Evolutionary conservation across 768 basidiomycete species (phyloP).

Genomic region (Mycena capillaripes): DNA sequence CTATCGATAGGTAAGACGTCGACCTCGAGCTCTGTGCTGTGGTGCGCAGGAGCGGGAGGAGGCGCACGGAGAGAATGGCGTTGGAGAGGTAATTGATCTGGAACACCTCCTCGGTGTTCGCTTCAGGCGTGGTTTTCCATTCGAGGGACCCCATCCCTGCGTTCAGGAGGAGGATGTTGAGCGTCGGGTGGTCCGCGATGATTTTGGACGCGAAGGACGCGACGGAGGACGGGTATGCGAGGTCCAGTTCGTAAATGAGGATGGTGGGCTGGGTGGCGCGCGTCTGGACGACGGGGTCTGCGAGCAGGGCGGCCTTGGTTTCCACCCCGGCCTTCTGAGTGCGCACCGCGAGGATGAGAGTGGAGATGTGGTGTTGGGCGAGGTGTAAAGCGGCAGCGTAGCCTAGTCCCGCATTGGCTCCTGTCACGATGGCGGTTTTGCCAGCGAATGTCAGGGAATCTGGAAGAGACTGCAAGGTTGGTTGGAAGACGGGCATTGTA

Average conservation of each 20-base stretch:
- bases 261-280: slow-evolving; percentile 28
- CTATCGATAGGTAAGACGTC: slow-evolving; percentile 30
- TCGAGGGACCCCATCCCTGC: slow-evolving; percentile 33
- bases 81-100: slow-evolving; percentile 40
- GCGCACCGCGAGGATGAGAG: slow-evolving; percentile 38
- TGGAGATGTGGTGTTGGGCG: slow-evolving; percentile 32
- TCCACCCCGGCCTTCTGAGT: slow-evolving; percentile 25
- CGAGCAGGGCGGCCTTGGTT: slow-evolving; percentile 30
- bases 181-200: slow-evolving; percentile 20
- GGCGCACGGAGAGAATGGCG: slow-evolving; percentile 35
- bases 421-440: slow-evolving; percentile 50
- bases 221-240: slow-evolving; percentile 37
- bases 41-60: slow-evolving; percentile 38
- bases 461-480: slow-evolving; percentile 29
- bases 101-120: slow-evolving; percentile 30
- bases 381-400: slow-evolving; percentile 33
- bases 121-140: slow-evolving; percentile 31
- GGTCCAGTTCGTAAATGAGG: slow-evolving; percentile 37
- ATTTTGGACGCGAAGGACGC: slow-evolving; percentile 32
- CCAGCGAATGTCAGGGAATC: slow-evolving; percentile 38
- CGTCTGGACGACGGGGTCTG: slow-evolving; percentile 29
- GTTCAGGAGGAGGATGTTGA: slow-evolving; percentile 40
- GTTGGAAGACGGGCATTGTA: slow-evolving; percentile 32
- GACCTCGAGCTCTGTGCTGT: slow-evolving; percentile 17
- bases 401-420: slow-evolving; percentile 37